Evolutionary conservation across 768 basidiomycete species (phyloP).

Genomic region (Xerocomellus dryophilus): DNA sequence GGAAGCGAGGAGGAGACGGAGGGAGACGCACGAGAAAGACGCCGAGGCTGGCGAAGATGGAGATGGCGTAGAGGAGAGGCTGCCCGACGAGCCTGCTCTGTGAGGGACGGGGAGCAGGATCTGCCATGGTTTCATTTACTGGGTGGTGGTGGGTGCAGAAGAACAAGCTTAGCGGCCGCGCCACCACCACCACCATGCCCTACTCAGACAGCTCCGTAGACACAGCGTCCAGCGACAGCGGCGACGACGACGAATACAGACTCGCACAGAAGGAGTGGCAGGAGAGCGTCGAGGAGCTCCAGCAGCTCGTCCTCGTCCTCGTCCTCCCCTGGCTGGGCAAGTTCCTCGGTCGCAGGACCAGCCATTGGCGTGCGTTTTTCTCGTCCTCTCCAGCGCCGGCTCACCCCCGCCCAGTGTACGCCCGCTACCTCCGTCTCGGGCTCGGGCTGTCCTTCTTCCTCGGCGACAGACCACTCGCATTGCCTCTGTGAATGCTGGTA

Average conservation of each 20-base stretch:
- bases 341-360: conserved; percentile 83
- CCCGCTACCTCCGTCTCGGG: conserved; percentile 67
- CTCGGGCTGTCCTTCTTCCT: conserved; percentile 63
- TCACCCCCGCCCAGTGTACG: conserved; percentile 51
- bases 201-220: conserved; percentile 61
- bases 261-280: conserved; percentile 91
- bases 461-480: conserved; percentile 28
- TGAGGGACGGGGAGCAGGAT: conserved; percentile 25
- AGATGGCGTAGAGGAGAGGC: conserved; percentile 74
- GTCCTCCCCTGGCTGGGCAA: conserved; percentile 85
- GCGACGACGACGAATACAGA: conserved; percentile 66
- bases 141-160: conserved; percentile 16
- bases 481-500: conserved; percentile 15
- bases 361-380: conserved; percentile 70
- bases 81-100: conserved; percentile 68
- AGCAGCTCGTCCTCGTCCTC: conserved; percentile 75
- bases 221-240: conserved; percentile 52
- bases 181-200: conserved; percentile 51
- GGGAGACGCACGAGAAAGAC: conserved; percentile 69
- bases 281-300: conserved; percentile 81
- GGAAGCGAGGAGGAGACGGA: not conserved
- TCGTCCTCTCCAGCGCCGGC: conserved; percentile 4
- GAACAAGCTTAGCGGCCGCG: conserved; percentile 15
- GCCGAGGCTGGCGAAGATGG: conserved; percentile 78
- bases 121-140: conserved; percentile 55